Conservation (phyloP, 805 yeast genomes). For the Schizosaccharomyces osmophilus region DNA sequence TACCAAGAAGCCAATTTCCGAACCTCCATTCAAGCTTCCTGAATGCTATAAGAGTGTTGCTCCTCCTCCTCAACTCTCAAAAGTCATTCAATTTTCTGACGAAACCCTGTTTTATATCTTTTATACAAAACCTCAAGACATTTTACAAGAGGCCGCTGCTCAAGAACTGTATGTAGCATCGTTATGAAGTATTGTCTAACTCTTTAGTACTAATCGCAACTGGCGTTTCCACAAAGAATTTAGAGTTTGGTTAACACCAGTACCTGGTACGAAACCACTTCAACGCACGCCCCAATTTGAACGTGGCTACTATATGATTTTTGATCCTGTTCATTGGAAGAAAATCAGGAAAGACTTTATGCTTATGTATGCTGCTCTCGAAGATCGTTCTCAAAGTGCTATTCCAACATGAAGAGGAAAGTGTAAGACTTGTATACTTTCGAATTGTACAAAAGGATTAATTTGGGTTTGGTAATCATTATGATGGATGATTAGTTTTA, state of each 20-base stretch:
- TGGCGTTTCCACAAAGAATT: constrained; percentile 94
- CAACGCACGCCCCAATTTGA: constrained; percentile 65
- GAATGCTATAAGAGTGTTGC: constrained; percentile 23
- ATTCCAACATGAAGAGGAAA: not conserved
- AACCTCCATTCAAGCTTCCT: constrained; percentile 56
- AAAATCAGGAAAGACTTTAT: constrained; percentile 28
- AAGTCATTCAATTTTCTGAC: constrained; percentile 37
- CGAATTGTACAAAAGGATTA: not conserved
- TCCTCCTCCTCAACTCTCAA: constrained; percentile 21
- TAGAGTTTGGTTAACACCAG: constrained; percentile 92
- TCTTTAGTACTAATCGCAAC: constrained; percentile 41
- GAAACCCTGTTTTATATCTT: constrained; percentile 84
- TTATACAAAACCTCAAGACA: constrained; percentile 79
- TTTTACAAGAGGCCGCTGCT: constrained; percentile 81
- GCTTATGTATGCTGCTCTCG: not conserved
- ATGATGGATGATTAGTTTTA: not conserved
- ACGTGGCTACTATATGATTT: constrained; percentile 77
- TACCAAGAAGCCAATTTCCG: constrained; percentile 12
- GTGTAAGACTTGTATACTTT: not conserved
- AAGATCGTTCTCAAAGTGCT: not conserved
- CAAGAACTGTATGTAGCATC: constrained; percentile 29
- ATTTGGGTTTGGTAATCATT: not conserved
- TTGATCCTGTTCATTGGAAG: constrained; percentile 92
- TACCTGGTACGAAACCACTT: constrained; percentile 67
- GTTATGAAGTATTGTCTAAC: not conserved